Percentiles rank a stretch among this genome's conserved stretches.
Evolutionary conservation across 805 yeast species (phyloP).

Genomic region (Saccharomycopsis sp.): DNA sequence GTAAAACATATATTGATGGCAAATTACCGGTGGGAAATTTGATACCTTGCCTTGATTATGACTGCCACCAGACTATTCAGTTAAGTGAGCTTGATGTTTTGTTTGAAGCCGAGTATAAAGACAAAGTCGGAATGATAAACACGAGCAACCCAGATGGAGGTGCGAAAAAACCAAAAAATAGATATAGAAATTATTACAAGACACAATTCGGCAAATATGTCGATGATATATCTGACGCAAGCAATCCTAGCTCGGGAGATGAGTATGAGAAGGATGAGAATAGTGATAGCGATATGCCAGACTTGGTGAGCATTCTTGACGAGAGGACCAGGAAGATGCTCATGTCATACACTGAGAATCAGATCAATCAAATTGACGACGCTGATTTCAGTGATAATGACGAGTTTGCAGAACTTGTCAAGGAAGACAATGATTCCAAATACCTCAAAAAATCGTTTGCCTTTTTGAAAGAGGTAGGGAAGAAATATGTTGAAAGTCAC

Average conservation of each 20-base stretch:
- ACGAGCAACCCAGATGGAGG: conserved; percentile 15
- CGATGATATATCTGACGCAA: not conserved
- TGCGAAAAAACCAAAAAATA: conserved; percentile 3
- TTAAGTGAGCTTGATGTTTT: conserved; percentile 35
- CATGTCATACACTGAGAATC: no score
- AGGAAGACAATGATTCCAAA: conserved; percentile 1
- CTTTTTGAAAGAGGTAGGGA: conserved; percentile 24
- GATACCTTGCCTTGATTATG: conserved; percentile 62
- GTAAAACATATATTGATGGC: conserved; percentile 48
- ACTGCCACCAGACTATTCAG: conserved; percentile 40
- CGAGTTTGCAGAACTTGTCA: conserved; percentile 11
- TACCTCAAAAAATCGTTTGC: conserved; percentile 19
- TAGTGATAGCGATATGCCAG: no score
- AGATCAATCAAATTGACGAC: not conserved
- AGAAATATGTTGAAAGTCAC: conserved; percentile 46
- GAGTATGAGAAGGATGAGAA: not conserved
- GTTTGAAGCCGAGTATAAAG: conserved; percentile 17
- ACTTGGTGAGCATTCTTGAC: no score
- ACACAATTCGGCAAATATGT: conserved; percentile 20
- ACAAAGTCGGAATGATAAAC: conserved; percentile 2
- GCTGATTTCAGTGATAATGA: conserved; percentile 10
- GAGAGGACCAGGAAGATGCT: no score
- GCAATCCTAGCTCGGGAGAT: not conserved
- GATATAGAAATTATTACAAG: conserved; percentile 22
- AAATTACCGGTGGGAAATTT: conserved; percentile 37